A percentile compares a stretch with the other conserved stretches of the same genome.
phyloP scores from a whole-genome alignment of 768 basidiomycete genomes.

The Guyanaporus albipodus region DNA sequence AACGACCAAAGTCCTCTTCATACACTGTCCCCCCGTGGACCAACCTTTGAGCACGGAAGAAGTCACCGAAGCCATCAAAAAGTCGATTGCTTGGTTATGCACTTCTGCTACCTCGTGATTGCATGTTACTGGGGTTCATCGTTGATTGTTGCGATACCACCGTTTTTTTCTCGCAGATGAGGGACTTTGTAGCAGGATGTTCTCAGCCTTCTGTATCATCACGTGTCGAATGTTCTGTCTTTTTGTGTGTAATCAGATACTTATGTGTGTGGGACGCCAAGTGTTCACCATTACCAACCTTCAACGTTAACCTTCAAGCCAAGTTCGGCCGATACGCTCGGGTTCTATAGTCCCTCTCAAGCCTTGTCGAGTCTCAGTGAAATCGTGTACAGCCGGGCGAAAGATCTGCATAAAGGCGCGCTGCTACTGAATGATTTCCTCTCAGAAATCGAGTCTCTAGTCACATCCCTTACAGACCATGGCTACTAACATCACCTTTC shows the following conservation, averaged over 20 bases:
- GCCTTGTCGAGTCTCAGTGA: background rate
- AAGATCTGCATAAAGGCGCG: conserved; percentile 10
- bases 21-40: conserved; percentile 68
- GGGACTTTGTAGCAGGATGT: conserved; percentile 26
- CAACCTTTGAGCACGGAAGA: conserved; percentile 62
- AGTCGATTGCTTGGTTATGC: conserved; percentile 60
- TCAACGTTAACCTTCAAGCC: too few relatives aligned
- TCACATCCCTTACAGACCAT: conserved; percentile 19
- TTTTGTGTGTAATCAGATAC: background rate
- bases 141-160: conserved; percentile 13
- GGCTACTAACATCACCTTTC: conserved; percentile 61
- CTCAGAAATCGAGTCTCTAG: too few relatives aligned
- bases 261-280: too few relatives aligned
- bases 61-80: conserved; percentile 61
- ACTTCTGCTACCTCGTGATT: conserved; percentile 19
- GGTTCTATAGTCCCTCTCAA: conserved; percentile 16
- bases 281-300: too few relatives aligned
- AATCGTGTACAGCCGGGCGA: background rate
- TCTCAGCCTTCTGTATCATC: background rate
- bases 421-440: background rate
- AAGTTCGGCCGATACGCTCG: too few relatives aligned
- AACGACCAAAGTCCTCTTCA: conserved; percentile 50
- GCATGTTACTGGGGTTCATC: background rate
- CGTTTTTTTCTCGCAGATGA: conserved; percentile 4
- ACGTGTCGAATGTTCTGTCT: background rate